Conservation (phyloP, 1,284 basidiomycete species). For the Fomes fomentarius region DNA sequence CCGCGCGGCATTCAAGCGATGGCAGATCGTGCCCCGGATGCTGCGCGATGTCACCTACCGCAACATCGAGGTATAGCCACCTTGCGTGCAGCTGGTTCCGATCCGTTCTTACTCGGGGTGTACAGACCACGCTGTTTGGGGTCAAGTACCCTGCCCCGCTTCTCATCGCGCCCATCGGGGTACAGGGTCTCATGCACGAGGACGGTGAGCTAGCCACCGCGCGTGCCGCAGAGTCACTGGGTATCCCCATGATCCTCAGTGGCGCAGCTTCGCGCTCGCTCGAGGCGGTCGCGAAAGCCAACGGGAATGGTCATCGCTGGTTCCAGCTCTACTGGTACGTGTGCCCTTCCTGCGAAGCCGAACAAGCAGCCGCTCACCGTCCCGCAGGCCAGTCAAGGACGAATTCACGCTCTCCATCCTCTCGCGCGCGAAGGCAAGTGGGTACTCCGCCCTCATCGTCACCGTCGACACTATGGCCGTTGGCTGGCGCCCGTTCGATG, state of each 20-base stretch:
- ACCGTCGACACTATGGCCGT: constrained; percentile 68
- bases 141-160: constrained; percentile 66
- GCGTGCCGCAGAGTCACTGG: constrained; percentile 62
- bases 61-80: constrained; percentile 56
- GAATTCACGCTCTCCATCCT: constrained; percentile 70
- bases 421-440: constrained; percentile 61
- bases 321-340: constrained; percentile 80
- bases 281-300: constrained; percentile 72
- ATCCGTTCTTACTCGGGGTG: background rate
- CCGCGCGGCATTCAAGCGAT: constrained; percentile 56
- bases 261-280: constrained; percentile 72
- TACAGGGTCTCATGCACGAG: constrained; percentile 63
- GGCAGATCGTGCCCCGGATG: constrained; percentile 76
- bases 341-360: constrained; percentile 1
- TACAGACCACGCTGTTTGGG: constrained; percentile 50
- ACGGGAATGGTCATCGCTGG: constrained; percentile 67
- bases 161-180: constrained; percentile 75
- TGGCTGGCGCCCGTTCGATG: constrained; percentile 73
- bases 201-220: constrained; percentile 75
- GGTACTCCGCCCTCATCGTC: constrained; percentile 70
- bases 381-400: constrained; percentile 55
- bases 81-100: background rate
- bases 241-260: constrained; percentile 73
- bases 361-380: background rate
- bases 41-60: constrained; percentile 69